phyloP scores from a whole-genome alignment of 2,329 filamentous ascomycete species.

The Talaromyces sp. region DNA sequence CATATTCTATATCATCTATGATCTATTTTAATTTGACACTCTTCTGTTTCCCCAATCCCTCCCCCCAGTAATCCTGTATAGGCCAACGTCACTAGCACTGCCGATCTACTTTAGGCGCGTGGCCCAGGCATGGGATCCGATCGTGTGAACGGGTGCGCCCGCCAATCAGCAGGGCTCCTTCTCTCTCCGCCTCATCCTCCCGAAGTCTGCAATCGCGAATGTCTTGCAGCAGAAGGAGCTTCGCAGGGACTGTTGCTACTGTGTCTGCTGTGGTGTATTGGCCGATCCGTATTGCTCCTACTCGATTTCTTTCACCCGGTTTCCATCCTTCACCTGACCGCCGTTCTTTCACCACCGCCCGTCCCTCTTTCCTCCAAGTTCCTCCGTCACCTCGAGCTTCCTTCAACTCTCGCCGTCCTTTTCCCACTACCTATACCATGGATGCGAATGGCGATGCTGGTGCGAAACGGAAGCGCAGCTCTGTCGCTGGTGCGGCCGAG shows the following conservation, averaged over 20 bases:
- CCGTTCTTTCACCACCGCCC: constrained; percentile 10
- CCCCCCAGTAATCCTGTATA: neutral
- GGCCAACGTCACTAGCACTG: neutral
- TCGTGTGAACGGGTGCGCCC: constrained; percentile 11
- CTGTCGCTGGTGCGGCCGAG: constrained; percentile 52
- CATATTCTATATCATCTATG: neutral
- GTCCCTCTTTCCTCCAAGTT: constrained; percentile 14
- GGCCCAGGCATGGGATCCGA: constrained; percentile 18
- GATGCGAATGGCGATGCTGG: constrained; percentile 53
- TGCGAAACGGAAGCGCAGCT: constrained; percentile 60
- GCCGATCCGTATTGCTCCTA: constrained; percentile 5
- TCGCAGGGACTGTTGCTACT: constrained; percentile 15
- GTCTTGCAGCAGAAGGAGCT: constrained; percentile 31
- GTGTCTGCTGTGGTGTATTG: constrained; percentile 17
- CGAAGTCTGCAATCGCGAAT: constrained; percentile 30
- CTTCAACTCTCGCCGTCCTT: constrained; percentile 7
- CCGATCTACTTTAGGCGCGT: constrained; percentile 11
- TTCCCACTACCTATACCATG: constrained; percentile 39
- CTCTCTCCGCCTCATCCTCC: constrained; percentile 18
- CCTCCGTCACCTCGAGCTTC: constrained; percentile 15
- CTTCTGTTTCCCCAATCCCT: neutral
- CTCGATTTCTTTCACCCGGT: constrained; percentile 1
- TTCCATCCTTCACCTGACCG: constrained; percentile 10
- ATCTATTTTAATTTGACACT: neutral
- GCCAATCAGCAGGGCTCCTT: constrained; percentile 21